Evolutionary conservation across 768 basidiomycete species (phyloP), one percentile per base, ranked within the genome.

Genomic region (Suillus sp.): DNA sequence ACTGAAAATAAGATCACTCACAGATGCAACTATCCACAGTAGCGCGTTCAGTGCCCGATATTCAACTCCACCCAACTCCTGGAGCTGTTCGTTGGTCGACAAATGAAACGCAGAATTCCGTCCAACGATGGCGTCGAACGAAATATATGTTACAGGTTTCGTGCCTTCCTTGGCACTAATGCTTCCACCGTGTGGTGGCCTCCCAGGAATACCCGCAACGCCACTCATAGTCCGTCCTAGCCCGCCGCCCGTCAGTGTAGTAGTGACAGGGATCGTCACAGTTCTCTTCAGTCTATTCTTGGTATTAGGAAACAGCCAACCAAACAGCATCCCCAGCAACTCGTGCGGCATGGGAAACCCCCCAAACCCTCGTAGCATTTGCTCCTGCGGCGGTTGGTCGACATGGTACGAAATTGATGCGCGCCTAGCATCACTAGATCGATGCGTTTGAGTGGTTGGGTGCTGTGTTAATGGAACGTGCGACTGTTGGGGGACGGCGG

Each of bases 61-160:
- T 73, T 99, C 96, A 8, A 97, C 90, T 22, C 96, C 96, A 4
- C 95, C 95, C 5, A 99, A 78, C 73, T 97, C 94, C 67, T 96
- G 95, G 68, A 92, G 78, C 70, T 98, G 91, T 54, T 95, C 93
- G 22, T 84, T 81, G 0, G 88, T 92, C 60, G 96, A 76, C 66
- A 74, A 78, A 42, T 84, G 82, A 67, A 93, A 93, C 3, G 78
- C 77, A 3, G 91, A 93, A 72, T 96, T 96, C 38, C 88, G 83
- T 0, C 93, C 92, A n/a, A 95, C 92, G 2, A 84, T 72, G 0
- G 93, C 91, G 51, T 93, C 86, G 71, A 97, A 98, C 1, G 88
- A 84, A 63, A 98, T 89, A 73, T 98, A 98, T 0, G 91, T 79
- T 2, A 91, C 94, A 1, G 77, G 72, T 66, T 78, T 83, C 56